phyloP scores from a whole-genome alignment of 2,329 filamentous ascomycete species.

The Aureobasidium musti region DNA sequence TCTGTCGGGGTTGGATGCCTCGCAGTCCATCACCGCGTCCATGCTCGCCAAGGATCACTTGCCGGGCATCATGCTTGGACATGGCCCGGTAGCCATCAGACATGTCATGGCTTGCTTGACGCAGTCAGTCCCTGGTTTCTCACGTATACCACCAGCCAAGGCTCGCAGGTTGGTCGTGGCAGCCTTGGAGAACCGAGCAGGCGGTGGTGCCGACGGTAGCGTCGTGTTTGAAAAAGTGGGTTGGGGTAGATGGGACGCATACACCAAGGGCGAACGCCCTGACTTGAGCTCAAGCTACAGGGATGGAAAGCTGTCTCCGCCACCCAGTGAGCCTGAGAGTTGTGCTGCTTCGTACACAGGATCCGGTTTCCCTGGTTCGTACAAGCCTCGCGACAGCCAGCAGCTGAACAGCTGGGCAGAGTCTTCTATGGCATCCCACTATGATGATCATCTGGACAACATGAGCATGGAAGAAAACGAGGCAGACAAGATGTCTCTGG shows the following conservation, averaged over 20 bases:
- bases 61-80: conserved; percentile 82
- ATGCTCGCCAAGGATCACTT: conserved; percentile 89
- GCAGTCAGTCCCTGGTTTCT: conserved; percentile 89
- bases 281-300: conserved; percentile 41
- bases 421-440: conserved; percentile 31
- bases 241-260: conserved; percentile 95
- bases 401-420: conserved; percentile 32
- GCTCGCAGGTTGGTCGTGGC: conserved; percentile 89
- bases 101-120: conserved; percentile 95
- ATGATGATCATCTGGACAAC: conserved; percentile 42
- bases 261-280: conserved; percentile 64
- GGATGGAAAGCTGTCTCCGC: conserved; percentile 49
- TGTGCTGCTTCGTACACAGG: conserved; percentile 41
- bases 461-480: conserved; percentile 76
- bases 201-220: conserved; percentile 63
- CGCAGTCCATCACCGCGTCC: conserved; percentile 78
- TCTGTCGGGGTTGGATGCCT: conserved; percentile 64
- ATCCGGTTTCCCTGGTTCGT: conserved; percentile 38
- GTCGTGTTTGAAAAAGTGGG: conserved; percentile 93
- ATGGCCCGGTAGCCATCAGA: conserved; percentile 90
- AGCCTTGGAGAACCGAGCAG: conserved; percentile 78
- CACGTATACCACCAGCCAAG: conserved; percentile 83
- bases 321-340: conserved; percentile 52
- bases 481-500: conserved; percentile 92
- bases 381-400: conserved; percentile 9